Evolutionary conservation across 768 basidiomycete species (phyloP), one percentile per base, ranked within the genome.

Genomic region (Rhizopogon sp.): DNA sequence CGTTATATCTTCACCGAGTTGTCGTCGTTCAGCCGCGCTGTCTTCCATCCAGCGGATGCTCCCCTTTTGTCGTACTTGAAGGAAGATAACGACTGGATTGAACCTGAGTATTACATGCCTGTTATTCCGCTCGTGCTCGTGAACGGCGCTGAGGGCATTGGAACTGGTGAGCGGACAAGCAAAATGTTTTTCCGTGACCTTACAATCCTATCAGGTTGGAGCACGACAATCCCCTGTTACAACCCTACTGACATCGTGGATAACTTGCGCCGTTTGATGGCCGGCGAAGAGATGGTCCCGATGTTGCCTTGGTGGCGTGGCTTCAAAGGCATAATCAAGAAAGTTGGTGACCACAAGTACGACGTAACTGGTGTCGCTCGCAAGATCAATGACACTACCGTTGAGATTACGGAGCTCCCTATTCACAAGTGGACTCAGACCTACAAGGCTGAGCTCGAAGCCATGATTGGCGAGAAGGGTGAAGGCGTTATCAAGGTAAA

Each of bases 291-390:
- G 59, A 66, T 87, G 60, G 82, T 85, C 13, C 79, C 85, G 0
- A 98, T 99, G 91, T 75, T 81, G 10, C 97, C 97, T 2, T 99
- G 97, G 97, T 98, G 92, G 90, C 85, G 93, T 51, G 95, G 96
- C 29, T 98, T 95, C 74, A 84, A 86, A 64, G 95, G 95, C 40
- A 79, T 86, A 39, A 88, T 98, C 72, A 92, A 84, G 72, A 81
- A 81, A 58, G 78, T 81, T 35, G 81, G 79, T 35, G 93, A 93
- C 61, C 84, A 93, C 77, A 96, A 90, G 71, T 94, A 88, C 66
- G 88, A 90, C 35, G 85, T 91, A 40, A 74, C 75, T 35, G 97
- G 97, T 49, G 64, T 87, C 44, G 81, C 81, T 49, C 79, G 72
- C 33, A 94, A 93, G 75, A 62, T 89, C 65, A 84, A 90, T 67